Evolutionary conservation across 495 filamentous ascomycete species (phyloP).

Genomic region (Astrocystis sublimbata): DNA sequence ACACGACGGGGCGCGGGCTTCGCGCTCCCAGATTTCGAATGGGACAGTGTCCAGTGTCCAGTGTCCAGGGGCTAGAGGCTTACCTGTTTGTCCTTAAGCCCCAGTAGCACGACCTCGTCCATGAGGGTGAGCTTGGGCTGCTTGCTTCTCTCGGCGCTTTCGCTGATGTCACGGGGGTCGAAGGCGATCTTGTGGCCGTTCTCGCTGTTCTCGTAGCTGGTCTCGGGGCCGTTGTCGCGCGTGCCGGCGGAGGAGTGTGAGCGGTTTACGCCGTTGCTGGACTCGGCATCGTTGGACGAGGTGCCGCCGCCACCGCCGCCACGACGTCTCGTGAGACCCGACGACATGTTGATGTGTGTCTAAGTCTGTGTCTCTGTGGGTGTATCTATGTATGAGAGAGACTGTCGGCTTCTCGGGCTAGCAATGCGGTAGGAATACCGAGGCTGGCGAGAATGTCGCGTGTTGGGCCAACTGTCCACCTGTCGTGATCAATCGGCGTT

Average conservation of each 20-base stretch:
- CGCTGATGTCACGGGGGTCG: constrained; percentile 94
- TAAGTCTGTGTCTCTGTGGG: not conserved
- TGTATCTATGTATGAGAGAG: not conserved
- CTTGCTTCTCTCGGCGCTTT: constrained; percentile 94
- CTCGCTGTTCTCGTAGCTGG: constrained; percentile 86
- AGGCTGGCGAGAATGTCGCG: constrained; percentile 6
- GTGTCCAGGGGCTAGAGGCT: constrained; percentile 28
- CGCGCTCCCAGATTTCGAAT: too few relatives aligned
- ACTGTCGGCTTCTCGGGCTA: not conserved
- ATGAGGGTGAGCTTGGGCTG: constrained; percentile 97
- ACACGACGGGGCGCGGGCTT: not conserved
- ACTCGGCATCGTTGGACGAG: constrained; percentile 30
- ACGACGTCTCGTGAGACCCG: constrained; percentile 41
- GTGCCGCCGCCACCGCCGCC: constrained; percentile 31
- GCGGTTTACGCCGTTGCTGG: constrained; percentile 37
- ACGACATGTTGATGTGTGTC: constrained; percentile 28
- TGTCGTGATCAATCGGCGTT: constrained; percentile 3
- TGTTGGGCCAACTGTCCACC: not conserved
- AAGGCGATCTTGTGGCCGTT: constrained; percentile 99
- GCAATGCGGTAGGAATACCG: not conserved
- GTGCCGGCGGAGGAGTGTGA: constrained; percentile 42
- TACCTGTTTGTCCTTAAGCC: constrained; percentile 98
- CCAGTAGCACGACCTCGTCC: constrained; percentile 94
- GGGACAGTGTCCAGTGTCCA: constrained; percentile 14
- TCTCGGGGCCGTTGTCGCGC: constrained; percentile 70